These are phyloP conservation scores for Alnus rubra DNA, from an alignment of 306 rosid species.

Conservation along the genomic window DNA sequence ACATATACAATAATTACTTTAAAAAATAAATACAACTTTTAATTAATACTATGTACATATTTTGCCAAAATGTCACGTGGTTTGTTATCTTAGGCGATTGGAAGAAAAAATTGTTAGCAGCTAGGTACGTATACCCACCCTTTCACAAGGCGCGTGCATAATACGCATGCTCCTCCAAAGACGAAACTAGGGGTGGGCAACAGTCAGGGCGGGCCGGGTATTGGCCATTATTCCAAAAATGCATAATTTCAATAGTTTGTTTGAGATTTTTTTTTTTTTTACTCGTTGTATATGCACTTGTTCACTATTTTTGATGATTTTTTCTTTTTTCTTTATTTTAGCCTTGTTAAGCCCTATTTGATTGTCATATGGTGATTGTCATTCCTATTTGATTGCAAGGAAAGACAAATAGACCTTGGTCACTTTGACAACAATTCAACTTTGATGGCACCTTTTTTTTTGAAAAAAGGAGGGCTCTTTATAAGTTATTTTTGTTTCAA, in stretches of 20 bases:
- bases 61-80: not conserved
- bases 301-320: too few species aligned
- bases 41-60: too few species aligned
- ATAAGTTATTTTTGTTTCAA: not conserved
- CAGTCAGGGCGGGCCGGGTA: too few species aligned
- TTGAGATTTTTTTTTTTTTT: too few species aligned
- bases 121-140: not conserved
- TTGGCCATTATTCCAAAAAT: too few species aligned
- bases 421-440: not conserved
- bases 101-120: not conserved
- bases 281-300: too few species aligned
- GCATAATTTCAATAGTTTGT: too few species aligned
- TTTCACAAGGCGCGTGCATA: not conserved
- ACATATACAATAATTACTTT: too few species aligned
- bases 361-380: not conserved
- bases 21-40: too few species aligned
- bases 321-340: too few species aligned
- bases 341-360: too few species aligned
- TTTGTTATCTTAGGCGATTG: not conserved
- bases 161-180: not conserved
- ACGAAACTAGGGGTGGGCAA: too few species aligned
- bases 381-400: not conserved
- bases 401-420: not conserved
- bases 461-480: not conserved
- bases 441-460: not conserved